Evolutionary conservation across 1,284 basidiomycete species (phyloP).

Genomic region (Pisolithus thermaeus): DNA sequence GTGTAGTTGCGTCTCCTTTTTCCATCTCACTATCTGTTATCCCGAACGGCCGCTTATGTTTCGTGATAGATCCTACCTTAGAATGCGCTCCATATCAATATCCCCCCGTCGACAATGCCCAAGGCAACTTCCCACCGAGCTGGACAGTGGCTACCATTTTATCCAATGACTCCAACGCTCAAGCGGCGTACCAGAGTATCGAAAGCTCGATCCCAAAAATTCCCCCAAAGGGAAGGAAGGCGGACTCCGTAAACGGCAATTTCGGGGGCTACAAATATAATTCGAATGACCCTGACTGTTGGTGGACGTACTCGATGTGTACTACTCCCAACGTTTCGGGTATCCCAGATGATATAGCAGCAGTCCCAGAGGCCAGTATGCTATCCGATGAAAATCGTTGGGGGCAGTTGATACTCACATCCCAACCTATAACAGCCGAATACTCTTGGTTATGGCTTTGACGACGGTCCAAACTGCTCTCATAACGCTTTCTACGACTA

Average conservation of each 20-base stretch:
- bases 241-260: conserved; percentile 21
- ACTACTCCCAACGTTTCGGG: conserved; percentile 41
- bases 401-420: neutral
- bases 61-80: conserved; percentile 18
- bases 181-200: conserved; percentile 28
- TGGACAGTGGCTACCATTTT: conserved; percentile 39
- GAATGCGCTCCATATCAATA: conserved; percentile 40
- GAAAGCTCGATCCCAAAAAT: conserved; percentile 20
- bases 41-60: neutral
- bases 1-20: neutral
- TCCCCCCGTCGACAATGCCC: conserved; percentile 31
- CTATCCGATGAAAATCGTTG: neutral
- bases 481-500: conserved; percentile 60
- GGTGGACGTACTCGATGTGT: conserved; percentile 56
- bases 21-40: neutral
- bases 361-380: neutral
- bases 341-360: conserved; percentile 14
- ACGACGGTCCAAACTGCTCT: conserved; percentile 73
- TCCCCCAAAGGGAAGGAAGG: conserved; percentile 26
- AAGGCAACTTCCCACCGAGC: conserved; percentile 39
- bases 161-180: conserved; percentile 38
- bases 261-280: conserved; percentile 23
- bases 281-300: conserved; percentile 38
- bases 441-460: conserved; percentile 59
- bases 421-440: conserved; percentile 36